These are phyloP conservation scores for Paraconiothyrium brasiliense DNA, from an alignment of 2,329 filamentous ascomycete genomes.

Conservation along the genomic window DNA sequence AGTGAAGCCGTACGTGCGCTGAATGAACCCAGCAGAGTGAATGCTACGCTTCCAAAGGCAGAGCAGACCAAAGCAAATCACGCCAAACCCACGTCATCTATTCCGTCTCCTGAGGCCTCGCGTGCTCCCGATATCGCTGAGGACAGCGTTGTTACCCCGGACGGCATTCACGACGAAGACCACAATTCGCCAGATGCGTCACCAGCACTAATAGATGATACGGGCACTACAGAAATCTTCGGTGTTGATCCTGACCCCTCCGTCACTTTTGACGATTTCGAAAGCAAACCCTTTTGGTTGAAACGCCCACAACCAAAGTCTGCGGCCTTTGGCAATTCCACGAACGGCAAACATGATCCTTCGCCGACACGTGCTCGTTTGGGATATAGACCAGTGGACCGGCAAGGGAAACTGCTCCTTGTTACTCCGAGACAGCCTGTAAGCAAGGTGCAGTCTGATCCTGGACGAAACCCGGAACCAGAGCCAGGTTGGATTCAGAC, in stretches of 20 bases:
- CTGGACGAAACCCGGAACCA: conserved; percentile 11
- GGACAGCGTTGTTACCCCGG: background rate
- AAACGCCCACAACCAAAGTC: conserved; percentile 28
- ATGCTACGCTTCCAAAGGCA: background rate
- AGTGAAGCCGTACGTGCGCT: background rate
- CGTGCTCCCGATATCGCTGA: background rate
- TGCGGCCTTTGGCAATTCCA: conserved; percentile 18
- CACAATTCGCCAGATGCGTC: background rate
- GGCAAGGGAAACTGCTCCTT: conserved; percentile 24
- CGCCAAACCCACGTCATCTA: background rate
- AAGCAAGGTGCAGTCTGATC: conserved; percentile 7
- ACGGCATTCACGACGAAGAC: background rate
- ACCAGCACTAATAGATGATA: conserved; percentile 9
- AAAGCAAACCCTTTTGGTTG: conserved; percentile 35
- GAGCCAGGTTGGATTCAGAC: conserved; percentile 28
- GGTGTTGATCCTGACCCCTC: conserved; percentile 26
- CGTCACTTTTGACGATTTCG: conserved; percentile 22
- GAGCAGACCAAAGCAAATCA: background rate
- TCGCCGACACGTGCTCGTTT: conserved; percentile 33
- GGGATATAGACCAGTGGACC: conserved; percentile 15
- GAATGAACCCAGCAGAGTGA: background rate
- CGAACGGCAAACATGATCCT: conserved; percentile 22
- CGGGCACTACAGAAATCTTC: conserved; percentile 29
- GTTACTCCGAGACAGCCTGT: conserved; percentile 28
- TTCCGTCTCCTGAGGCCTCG: conserved; percentile 16